Evolutionary conservation across 345 rosid genomes (phyloP).

Genomic region (Eucalyptus cladocalyx): DNA sequence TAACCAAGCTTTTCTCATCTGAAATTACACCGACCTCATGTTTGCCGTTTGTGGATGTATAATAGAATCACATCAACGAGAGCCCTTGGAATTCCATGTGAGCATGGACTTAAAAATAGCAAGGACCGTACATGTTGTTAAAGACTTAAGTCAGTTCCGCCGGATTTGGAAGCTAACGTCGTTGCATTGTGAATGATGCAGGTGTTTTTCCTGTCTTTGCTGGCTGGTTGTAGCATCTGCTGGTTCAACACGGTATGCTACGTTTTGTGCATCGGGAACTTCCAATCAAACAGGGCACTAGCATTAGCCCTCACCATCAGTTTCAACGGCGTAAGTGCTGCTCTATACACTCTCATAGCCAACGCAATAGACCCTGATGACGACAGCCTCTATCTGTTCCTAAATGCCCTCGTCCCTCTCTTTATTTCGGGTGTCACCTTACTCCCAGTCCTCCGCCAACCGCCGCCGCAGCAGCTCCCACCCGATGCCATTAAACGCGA

Average conservation of each 20-base stretch:
- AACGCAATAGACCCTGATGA: slow-evolving; percentile 32
- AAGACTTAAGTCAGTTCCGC: not conserved
- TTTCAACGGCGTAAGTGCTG: slow-evolving; percentile 73
- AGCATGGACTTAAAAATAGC: not conserved
- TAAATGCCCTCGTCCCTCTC: slow-evolving; percentile 53
- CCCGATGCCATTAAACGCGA: slow-evolving; percentile 16
- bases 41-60: not conserved
- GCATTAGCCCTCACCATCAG: slow-evolving; percentile 68
- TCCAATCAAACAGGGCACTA: slow-evolving; percentile 43
- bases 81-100: not conserved
- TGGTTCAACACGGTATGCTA: slow-evolving; percentile 90
- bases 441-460: slow-evolving; percentile 41
- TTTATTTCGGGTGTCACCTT: slow-evolving; percentile 28
- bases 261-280: slow-evolving; percentile 70
- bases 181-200: slow-evolving; percentile 2
- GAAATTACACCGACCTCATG: not conserved
- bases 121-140: not conserved
- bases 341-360: slow-evolving; percentile 57
- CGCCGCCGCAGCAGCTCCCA: slow-evolving; percentile 13
- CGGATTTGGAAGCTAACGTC: not conserved
- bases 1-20: not conserved
- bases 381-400: slow-evolving; percentile 41
- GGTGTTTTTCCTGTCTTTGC: slow-evolving; percentile 65
- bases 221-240: slow-evolving; percentile 78
- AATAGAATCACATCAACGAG: not conserved